Conservation (phyloP, 345 rosid genomes). For the Gossypium turneri region DNA sequence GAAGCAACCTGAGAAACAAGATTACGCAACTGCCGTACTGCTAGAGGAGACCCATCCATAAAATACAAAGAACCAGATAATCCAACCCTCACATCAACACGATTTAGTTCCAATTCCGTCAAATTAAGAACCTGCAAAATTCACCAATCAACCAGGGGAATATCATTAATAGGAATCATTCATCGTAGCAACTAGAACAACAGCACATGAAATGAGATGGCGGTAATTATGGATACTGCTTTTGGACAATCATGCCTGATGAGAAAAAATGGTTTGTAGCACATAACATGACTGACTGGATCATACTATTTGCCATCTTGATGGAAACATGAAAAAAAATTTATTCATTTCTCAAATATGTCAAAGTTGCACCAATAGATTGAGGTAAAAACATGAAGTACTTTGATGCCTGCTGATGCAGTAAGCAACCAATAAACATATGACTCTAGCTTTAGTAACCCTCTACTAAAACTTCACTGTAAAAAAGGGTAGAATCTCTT, state of each 20-base stretch:
- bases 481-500: background rate
- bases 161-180: background rate
- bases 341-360: background rate
- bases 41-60: slow-evolving; percentile 98
- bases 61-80: slow-evolving; percentile 84
- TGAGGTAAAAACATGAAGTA: background rate
- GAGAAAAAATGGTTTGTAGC: background rate
- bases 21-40: slow-evolving; percentile 84
- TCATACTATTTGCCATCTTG: background rate
- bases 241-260: background rate
- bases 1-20: slow-evolving; percentile 85
- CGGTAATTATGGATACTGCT: background rate
- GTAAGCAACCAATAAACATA: background rate
- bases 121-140: slow-evolving; percentile 73
- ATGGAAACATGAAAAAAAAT: background rate
- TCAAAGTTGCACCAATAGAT: background rate
- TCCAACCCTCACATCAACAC: slow-evolving; percentile 94
- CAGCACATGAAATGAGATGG: background rate
- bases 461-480: background rate
- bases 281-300: background rate
- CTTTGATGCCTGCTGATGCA: background rate
- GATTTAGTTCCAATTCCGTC: slow-evolving; percentile 87
- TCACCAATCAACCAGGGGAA: slow-evolving; percentile 21
- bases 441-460: background rate
- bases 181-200: background rate